Evolutionary conservation across 768 basidiomycete genomes (phyloP).

Genomic region (Tricholoma sp.): DNA sequence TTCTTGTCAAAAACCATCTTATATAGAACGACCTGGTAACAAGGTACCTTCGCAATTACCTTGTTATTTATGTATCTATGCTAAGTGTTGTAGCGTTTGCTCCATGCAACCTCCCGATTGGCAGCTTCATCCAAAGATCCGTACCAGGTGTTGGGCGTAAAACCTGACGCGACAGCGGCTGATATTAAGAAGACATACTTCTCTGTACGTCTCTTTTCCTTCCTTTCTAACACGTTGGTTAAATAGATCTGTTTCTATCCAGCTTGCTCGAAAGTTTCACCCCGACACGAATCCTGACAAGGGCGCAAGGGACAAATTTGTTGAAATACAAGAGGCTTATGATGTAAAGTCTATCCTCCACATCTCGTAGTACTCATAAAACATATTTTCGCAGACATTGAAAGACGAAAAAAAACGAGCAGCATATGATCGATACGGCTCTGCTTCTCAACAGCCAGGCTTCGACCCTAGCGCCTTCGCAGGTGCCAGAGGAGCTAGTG

Average conservation of each 20-base stretch:
- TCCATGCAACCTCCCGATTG: constrained; percentile 64
- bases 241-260: constrained; percentile 10
- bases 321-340: constrained; percentile 96
- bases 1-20: constrained; percentile 9
- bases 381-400: constrained; percentile 52
- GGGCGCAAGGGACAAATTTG: constrained; percentile 84
- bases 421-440: constrained; percentile 87
- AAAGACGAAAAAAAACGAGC: constrained; percentile 94
- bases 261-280: constrained; percentile 98
- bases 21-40: constrained; percentile 25
- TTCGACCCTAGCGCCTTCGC: constrained; percentile 89
- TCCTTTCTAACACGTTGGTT: constrained; percentile 3
- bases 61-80: constrained; percentile 5
- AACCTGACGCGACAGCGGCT: constrained; percentile 70
- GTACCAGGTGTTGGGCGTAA: constrained; percentile 87
- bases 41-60: constrained; percentile 31
- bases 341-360: constrained; percentile 51
- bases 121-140: constrained; percentile 72
- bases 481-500: constrained; percentile 38
- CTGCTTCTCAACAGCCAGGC: constrained; percentile 88
- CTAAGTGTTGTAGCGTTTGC: constrained; percentile 49
- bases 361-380: background rate
- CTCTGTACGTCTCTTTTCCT: constrained; percentile 51
- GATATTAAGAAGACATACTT: constrained; percentile 99
- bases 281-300: constrained; percentile 97